Evolutionary conservation across 208 protist genomes (phyloP).

Genomic region (Acanthamoeba castellanii): DNA sequence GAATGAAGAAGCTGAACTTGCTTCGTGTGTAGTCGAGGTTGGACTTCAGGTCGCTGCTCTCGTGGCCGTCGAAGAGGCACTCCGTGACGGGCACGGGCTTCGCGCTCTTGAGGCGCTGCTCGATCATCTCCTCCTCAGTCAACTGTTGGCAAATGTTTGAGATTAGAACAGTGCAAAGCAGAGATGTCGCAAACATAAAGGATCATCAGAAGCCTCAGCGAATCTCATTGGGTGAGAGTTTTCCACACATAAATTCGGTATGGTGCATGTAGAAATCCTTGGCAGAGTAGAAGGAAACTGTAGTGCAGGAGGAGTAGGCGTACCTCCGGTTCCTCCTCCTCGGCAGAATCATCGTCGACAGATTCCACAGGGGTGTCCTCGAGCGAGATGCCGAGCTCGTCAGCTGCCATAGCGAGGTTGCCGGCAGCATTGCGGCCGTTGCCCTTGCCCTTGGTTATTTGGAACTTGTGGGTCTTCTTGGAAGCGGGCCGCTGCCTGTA

Average conservation of each 20-base stretch:
- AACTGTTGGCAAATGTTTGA: neutral
- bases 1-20: slow-evolving; percentile 89
- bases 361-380: neutral
- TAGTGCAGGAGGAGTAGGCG: too few relatives aligned
- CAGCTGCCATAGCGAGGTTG: neutral
- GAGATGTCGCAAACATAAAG: neutral
- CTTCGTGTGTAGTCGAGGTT: slow-evolving; percentile 88
- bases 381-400: neutral
- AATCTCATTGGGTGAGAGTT: slow-evolving; percentile 60
- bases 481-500: neutral
- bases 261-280: slow-evolving; percentile 49
- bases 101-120: neutral
- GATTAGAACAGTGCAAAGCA: neutral
- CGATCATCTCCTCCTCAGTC: slow-evolving; percentile 64
- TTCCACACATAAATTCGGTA: slow-evolving; percentile 59
- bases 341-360: neutral
- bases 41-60: slow-evolving; percentile 36
- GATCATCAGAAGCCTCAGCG: neutral
- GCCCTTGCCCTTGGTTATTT: neutral
- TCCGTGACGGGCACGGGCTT: slow-evolving; percentile 34
- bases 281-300: neutral
- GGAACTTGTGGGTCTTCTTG: slow-evolving; percentile 23
- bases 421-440: neutral
- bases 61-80: slow-evolving; percentile 64
- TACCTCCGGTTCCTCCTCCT: slow-evolving; percentile 24